These are phyloP conservation scores for Geotrichum citri-aurantii DNA, from an alignment of 1,139 yeast genomes.

Conservation along the genomic window DNA sequence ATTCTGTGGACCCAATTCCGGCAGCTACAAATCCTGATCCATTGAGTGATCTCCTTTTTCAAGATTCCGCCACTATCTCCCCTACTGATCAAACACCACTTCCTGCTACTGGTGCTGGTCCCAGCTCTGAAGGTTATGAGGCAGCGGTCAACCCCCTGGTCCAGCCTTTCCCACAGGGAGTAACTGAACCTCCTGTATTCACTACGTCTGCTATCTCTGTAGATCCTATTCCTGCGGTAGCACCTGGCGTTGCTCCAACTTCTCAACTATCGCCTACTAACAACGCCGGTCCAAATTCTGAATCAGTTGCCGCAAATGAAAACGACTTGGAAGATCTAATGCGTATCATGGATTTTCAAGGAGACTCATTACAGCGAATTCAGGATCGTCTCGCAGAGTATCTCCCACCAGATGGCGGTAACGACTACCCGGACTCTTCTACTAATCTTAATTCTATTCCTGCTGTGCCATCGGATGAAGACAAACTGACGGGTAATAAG, in stretches of 20 bases:
- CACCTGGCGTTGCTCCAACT: neutral
- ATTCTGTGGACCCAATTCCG: constrained; percentile 4
- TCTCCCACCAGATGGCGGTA: constrained; percentile 17
- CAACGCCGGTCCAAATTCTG: neutral
- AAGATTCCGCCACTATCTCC: neutral
- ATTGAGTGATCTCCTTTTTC: neutral
- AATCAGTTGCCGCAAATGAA: neutral
- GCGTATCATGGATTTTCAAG: constrained; percentile 31
- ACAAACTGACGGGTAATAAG: neutral
- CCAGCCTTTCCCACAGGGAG: constrained; percentile 1
- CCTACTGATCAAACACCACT: neutral
- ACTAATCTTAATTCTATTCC: neutral
- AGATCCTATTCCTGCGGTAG: constrained; percentile 13
- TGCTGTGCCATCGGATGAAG: neutral
- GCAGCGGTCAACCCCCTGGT: constrained; percentile 9
- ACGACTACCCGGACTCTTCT: neutral
- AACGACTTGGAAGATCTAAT: constrained; percentile 28
- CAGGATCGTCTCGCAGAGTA: constrained; percentile 34
- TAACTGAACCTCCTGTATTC: neutral
- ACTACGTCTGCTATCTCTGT: constrained; percentile 16
- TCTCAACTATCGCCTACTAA: neutral
- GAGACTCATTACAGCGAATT: constrained; percentile 31
- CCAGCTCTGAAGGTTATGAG: constrained; percentile 1
- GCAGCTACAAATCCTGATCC: neutral
- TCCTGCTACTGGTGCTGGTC: neutral